Percentiles rank a stretch among this genome's conserved stretches.
Evolutionary conservation across 352 stramenopile genomes (phyloP).

Genomic region (Phytophthora citrophthora): DNA sequence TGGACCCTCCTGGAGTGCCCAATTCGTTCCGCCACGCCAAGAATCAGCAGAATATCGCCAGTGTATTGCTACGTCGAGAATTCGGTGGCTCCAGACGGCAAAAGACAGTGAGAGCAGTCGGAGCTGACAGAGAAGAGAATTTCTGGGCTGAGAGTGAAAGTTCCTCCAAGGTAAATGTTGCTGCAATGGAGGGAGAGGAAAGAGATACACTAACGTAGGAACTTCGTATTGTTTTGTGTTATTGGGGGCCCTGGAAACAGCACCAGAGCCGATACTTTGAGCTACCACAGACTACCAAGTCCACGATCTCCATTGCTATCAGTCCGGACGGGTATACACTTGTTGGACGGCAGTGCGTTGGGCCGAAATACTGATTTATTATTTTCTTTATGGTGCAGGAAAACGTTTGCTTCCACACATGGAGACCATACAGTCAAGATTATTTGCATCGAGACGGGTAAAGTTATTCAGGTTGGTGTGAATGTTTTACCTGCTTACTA

Average conservation of each 20-base stretch:
- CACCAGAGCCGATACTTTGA: constrained; percentile 89
- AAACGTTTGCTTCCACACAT: constrained; percentile 97
- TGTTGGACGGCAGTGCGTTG: not conserved
- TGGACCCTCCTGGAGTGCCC: constrained; percentile 75
- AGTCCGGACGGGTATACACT: constrained; percentile 76
- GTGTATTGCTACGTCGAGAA: constrained; percentile 67
- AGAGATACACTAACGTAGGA: not conserved
- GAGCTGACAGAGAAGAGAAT: constrained; percentile 65
- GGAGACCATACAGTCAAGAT: constrained; percentile 99
- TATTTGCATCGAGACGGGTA: constrained; percentile 90
- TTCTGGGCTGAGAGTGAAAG: constrained; percentile 86
- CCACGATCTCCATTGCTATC: constrained; percentile 89
- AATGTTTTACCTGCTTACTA: not conserved
- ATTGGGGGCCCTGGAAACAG: constrained; percentile 31
- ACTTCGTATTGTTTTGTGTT: constrained; percentile 3
- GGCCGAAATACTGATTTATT: constrained; percentile 5
- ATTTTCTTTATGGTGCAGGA: constrained; percentile 39
- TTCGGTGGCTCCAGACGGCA: constrained; percentile 48
- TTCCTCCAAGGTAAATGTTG: constrained; percentile 58
- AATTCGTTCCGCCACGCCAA: constrained; percentile 77
- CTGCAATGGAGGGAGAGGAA: not conserved
- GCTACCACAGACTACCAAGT: constrained; percentile 85
- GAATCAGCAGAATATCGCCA: constrained; percentile 73
- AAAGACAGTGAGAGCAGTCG: constrained; percentile 47
- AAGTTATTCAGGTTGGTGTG: constrained; percentile 73